Percentiles rank a stretch among this genome's conserved stretches.
Conservation (phyloP, 768 basidiomycete species). For the Boletus bicolor region DNA sequence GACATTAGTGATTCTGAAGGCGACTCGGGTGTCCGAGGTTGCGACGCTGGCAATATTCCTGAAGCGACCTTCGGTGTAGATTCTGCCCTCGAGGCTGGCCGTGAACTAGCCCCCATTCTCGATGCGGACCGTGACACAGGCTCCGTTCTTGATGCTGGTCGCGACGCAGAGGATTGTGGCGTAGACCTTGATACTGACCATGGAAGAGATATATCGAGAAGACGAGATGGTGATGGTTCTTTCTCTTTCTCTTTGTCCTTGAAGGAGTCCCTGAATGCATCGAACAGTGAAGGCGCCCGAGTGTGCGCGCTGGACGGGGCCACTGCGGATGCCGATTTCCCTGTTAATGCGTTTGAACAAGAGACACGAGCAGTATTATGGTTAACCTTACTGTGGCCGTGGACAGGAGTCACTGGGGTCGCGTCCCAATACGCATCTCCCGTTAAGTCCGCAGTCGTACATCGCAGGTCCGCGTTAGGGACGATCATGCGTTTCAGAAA, state of each 20-base stretch:
- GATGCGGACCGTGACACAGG: slow-evolving; percentile 19
- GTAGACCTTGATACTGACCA: slow-evolving; percentile 28
- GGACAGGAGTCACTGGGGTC: slow-evolving; percentile 25
- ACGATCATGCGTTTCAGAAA: slow-evolving; percentile 75
- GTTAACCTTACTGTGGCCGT: slow-evolving; percentile 41
- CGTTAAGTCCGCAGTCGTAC: slow-evolving; percentile 64
- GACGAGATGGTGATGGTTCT: slow-evolving; percentile 27
- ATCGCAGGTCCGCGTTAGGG: slow-evolving; percentile 79
- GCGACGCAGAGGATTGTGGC: slow-evolving; percentile 14
- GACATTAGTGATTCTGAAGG: not conserved
- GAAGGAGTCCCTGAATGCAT: slow-evolving; percentile 18
- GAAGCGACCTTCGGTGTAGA: not conserved
- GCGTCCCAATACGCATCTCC: slow-evolving; percentile 64
- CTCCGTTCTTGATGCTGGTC: slow-evolving; percentile 13
- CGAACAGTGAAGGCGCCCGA: slow-evolving; percentile 18
- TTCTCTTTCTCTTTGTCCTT: slow-evolving; percentile 30
- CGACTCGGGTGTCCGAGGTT: not conserved
- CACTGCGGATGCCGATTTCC: slow-evolving; percentile 32
- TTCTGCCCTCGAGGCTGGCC: slow-evolving; percentile 16
- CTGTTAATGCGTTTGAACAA: slow-evolving; percentile 20
- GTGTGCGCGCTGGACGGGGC: slow-evolving; percentile 13
- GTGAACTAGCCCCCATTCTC: slow-evolving; percentile 13
- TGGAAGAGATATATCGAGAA: slow-evolving; percentile 35
- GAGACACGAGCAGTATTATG: slow-evolving; percentile 13
- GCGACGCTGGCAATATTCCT: not conserved